These are phyloP conservation scores for Phialophora chinensis DNA, from an alignment of 2,329 filamentous ascomycete species.

Conservation along the genomic window DNA sequence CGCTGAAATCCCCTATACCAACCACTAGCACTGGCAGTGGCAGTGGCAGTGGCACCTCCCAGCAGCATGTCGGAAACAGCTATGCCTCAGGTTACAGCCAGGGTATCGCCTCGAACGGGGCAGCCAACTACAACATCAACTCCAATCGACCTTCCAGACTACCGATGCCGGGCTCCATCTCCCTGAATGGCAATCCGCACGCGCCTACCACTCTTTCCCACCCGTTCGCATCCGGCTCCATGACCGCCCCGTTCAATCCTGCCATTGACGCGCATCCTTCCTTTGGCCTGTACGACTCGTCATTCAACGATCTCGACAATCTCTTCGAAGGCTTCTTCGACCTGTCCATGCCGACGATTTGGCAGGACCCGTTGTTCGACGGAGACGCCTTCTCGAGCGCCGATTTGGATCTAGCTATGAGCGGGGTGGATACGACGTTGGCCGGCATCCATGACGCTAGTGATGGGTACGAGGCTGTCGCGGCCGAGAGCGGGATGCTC, in stretches of 20 bases:
- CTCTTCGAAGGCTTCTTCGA: conserved; percentile 41
- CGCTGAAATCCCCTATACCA: not conserved
- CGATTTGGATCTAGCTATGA: conserved; percentile 23
- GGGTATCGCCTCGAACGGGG: not conserved
- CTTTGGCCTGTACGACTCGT: conserved; percentile 29
- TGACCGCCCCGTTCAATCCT: not conserved
- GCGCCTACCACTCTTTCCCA: not conserved
- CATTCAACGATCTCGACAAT: conserved; percentile 39
- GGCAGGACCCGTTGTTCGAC: conserved; percentile 38
- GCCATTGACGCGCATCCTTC: conserved; percentile 9
- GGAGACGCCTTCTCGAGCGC: conserved; percentile 36
- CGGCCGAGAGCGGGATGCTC: not conserved
- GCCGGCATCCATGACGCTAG: not conserved
- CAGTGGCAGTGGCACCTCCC: not conserved
- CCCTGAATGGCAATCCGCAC: not conserved
- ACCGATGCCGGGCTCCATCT: conserved; percentile 2
- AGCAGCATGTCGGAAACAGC: conserved; percentile 13
- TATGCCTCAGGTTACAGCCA: conserved; percentile 13
- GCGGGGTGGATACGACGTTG: conserved; percentile 1
- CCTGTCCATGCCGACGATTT: conserved; percentile 40
- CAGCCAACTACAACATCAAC: conserved; percentile 4
- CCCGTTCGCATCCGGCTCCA: conserved; percentile 5
- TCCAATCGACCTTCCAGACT: conserved; percentile 3
- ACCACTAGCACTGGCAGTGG: not conserved
- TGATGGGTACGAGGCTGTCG: not conserved